Evolutionary conservation across 1,284 basidiomycete genomes (phyloP), one percentile per base, ranked within the genome.

Genomic region (Psilocybe mexicana): DNA sequence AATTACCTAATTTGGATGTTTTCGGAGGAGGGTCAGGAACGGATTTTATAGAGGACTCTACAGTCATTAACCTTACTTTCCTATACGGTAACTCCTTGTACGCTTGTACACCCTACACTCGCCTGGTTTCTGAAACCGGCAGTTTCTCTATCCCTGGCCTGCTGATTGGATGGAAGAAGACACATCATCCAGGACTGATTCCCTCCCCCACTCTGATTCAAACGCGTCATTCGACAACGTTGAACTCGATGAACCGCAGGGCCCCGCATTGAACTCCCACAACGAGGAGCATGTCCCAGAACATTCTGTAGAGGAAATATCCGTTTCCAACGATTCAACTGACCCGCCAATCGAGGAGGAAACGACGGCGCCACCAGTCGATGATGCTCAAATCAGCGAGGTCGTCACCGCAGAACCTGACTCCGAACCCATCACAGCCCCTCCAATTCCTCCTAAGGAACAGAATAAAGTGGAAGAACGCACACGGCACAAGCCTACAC

Each of bases 81-180:
- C 30, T 33, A n/a, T 40, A 11, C 38, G 38, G 7, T 12, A 4
- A 40, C 6, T n/a, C 6, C 18, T 47, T 43, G 47, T 24, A 18
- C 7, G 18, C 12, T 48, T 40, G 23, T 25, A 24, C 36, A 28
- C 10, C 35, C 38, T 12, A 40, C n/a, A 23, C 58, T 56, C 43
- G 42, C 45, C 51, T 36, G 55, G 56, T 57, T 7, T 33, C n/a
- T 47, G 12, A 35, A 18, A n/a, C 44, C 50, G 47, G 50, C 44
- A 40, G 40, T 46, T 23, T 33, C 48, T 48, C 49, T 55, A 40
- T 45, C 46, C 49, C 35, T 35, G 36, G 45, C 49, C 43, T 53
- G 11, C 43, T 54, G 36, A 47, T 44, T 60, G 59, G 23, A 63
- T 63, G 62, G 62, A 63, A 55, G n/a, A 50, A 57, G 55, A 61